Evolutionary conservation across 192 early-diverging fungal genomes (phyloP), one percentile per base, ranked within the genome.

Genomic region (Coemansia sp.): DNA sequence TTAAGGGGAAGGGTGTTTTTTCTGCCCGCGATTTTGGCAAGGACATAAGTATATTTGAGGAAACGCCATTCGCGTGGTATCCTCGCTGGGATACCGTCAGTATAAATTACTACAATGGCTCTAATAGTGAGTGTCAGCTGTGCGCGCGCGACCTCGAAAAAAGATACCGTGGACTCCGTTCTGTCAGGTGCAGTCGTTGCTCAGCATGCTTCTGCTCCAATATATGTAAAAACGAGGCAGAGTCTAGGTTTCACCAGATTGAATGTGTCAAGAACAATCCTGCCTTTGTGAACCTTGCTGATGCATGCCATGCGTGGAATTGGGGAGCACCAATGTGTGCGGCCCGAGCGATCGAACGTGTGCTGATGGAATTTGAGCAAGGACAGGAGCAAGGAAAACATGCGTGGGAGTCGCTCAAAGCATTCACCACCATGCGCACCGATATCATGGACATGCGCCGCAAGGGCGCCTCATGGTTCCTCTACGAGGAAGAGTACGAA

Each of bases 61-160:
- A 88, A 36, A 80, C 83, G 11, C 87, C 87, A 0, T 85, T 87
- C 73, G 69, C 84, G 2, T 88, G 83, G 65, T 86, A 85, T 47
- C 85, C 87, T 8, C 83, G 81, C 1, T 87, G 86, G 85, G 80
- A 86, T 48, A 76, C 77, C n/a, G 84, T 82, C 62, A 72, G 76
- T 60, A 69, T 76, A 63, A 61, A 70, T 8, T 63, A 73, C 18
- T 48, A 69, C 61, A 62, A 19, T 4, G 26, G 54, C 40, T 65
- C 67, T 13, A 84, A 85, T 21, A 66, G 76, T 49, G 85, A 83
- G 16, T 88, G 87, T 66, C 84, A 83, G 36, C 76, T 87, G 21
- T 88, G 87, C 47, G 76, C 78, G 13, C 84, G 85, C 56, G 71
- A 80, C 0, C 69, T 88, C 56, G 73, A 82, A 61, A 57, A 57